Conservation (phyloP, 129 eudicot genomes). For the Helichrysum umbraculigerum region DNA sequence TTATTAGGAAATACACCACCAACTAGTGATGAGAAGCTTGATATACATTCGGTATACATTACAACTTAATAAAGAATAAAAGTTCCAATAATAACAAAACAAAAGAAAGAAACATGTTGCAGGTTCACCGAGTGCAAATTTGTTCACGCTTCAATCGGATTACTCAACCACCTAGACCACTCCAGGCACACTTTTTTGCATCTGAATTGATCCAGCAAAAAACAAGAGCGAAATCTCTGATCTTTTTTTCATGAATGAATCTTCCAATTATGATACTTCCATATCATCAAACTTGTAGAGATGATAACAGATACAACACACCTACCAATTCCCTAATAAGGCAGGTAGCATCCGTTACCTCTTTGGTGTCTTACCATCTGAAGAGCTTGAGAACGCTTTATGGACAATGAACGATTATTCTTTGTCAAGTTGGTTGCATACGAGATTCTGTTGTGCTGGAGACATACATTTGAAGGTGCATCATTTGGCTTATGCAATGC, state of each 20-base stretch:
- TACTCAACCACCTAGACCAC: background rate
- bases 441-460: conserved; percentile 25
- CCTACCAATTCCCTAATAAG: background rate
- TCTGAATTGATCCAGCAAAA: background rate
- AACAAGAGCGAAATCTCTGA: background rate
- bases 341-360: conserved; percentile 3
- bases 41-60: background rate
- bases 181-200: background rate
- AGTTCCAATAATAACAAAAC: background rate
- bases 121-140: background rate
- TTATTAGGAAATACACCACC: background rate
- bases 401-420: conserved; percentile 21
- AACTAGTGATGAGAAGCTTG: background rate
- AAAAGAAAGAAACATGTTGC: background rate
- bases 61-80: background rate
- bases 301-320: conserved; percentile 5
- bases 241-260: background rate
- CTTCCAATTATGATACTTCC: background rate
- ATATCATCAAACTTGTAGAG: background rate
- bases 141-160: background rate
- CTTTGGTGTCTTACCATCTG: background rate
- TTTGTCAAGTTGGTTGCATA: conserved; percentile 21
- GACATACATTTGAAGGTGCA: conserved; percentile 14
- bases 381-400: conserved; percentile 28
- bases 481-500: conserved; percentile 38